These are phyloP conservation scores for Ophiostoma ulmi DNA, from an alignment of 2,329 filamentous ascomycete species.

Conservation along the genomic window DNA sequence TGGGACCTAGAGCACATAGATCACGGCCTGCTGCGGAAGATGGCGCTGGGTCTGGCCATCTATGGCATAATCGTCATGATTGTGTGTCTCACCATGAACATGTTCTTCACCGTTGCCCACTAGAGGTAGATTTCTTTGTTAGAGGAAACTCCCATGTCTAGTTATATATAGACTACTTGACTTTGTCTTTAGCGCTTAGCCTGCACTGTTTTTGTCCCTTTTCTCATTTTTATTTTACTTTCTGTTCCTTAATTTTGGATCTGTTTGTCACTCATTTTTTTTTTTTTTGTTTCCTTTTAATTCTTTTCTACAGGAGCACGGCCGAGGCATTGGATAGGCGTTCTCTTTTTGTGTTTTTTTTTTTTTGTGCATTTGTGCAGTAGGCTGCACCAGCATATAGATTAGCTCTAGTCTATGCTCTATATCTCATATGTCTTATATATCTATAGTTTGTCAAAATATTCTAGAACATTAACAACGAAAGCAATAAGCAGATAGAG, in stretches of 20 bases:
- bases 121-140: conserved; percentile 33
- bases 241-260: neutral
- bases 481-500: neutral
- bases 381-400: conserved; percentile 4
- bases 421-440: neutral
- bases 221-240: neutral
- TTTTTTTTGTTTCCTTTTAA: neutral
- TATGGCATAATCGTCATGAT: conserved; percentile 89
- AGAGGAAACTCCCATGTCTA: neutral
- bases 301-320: neutral
- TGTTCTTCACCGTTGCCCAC: conserved; percentile 66
- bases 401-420: neutral
- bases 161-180: neutral
- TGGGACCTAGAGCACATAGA: conserved; percentile 61
- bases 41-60: conserved; percentile 69
- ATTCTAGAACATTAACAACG: neutral
- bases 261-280: neutral
- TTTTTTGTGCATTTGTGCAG: neutral
- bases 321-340: conserved; percentile 12
- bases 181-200: conserved; percentile 3
- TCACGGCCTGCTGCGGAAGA: conserved; percentile 60
- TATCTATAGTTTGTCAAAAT: neutral
- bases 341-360: neutral
- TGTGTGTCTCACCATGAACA: conserved; percentile 79
- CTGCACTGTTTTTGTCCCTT: neutral